Evolutionary conservation across 2,329 filamentous ascomycete species (phyloP).

Genomic region (Xylaria sp.): DNA sequence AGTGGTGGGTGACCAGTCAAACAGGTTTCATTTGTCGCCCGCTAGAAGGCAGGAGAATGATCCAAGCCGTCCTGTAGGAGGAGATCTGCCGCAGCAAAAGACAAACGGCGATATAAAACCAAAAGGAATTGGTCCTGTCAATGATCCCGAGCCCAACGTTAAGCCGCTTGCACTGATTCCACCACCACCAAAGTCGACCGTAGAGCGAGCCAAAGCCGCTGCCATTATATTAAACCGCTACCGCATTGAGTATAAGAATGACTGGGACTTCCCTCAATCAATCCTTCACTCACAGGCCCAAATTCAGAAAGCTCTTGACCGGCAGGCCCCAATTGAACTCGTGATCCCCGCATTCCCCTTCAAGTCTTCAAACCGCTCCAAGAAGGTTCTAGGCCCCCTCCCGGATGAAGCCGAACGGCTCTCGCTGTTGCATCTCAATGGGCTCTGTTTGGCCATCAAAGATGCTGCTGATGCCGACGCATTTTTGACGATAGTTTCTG

Average conservation of each 20-base stretch:
- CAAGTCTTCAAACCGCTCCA: slow-evolving; percentile 28
- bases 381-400: slow-evolving; percentile 25
- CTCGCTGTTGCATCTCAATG: slow-evolving; percentile 26
- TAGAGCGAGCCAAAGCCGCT: slow-evolving; percentile 11
- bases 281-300: slow-evolving; percentile 16
- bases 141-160: background rate
- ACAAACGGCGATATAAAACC: background rate
- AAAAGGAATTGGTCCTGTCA: background rate
- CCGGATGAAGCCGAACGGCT: slow-evolving; percentile 28
- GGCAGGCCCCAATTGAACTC: slow-evolving; percentile 18
- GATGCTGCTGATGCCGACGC: slow-evolving; percentile 17
- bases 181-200: background rate
- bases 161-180: background rate
- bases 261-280: slow-evolving; percentile 23
- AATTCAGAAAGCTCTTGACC: slow-evolving; percentile 20
- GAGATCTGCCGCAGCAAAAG: background rate
- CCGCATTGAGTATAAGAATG: slow-evolving; percentile 27
- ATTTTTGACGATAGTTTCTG: slow-evolving; percentile 24
- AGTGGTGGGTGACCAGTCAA: slow-evolving; percentile 4
- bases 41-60: background rate
- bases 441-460: slow-evolving; percentile 25
- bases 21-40: background rate
- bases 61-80: background rate
- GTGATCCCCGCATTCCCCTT: slow-evolving; percentile 29
- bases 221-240: slow-evolving; percentile 24